phyloP scores from a whole-genome alignment of 768 basidiomycete species.

The Phanerochaete sordida region DNA sequence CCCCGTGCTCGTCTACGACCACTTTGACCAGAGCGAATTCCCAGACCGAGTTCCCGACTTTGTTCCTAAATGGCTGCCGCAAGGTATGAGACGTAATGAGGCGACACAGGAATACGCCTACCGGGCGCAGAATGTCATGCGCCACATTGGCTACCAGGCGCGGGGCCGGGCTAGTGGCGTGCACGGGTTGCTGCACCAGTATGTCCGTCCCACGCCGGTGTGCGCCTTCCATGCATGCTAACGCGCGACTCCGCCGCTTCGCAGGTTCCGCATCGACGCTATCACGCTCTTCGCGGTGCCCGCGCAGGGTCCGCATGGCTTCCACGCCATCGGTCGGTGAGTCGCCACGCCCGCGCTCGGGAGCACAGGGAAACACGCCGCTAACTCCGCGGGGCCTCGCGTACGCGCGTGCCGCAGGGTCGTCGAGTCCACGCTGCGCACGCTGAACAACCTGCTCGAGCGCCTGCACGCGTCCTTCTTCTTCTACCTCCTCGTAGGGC shows the following conservation, averaged over 20 bases:
- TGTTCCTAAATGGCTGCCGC: conserved; percentile 46
- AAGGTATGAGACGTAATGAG: conserved; percentile 35
- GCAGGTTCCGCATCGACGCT: conserved; percentile 90
- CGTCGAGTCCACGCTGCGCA: conserved; percentile 84
- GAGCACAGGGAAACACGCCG: background rate
- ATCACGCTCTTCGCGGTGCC: conserved; percentile 88
- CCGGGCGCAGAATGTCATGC: conserved; percentile 62
- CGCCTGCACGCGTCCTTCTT: conserved; percentile 97
- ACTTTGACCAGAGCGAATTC: conserved; percentile 49
- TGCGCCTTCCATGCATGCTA: background rate
- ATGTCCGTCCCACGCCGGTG: conserved; percentile 17
- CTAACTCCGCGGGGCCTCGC: background rate
- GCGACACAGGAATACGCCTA: conserved; percentile 50
- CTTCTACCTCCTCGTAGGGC: conserved; percentile 79
- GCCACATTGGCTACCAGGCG: conserved; percentile 72
- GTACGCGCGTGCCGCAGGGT: conserved; percentile 40
- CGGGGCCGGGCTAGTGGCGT: conserved; percentile 81
- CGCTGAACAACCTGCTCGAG: conserved; percentile 92
- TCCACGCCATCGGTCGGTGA: conserved; percentile 87
- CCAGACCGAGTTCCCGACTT: conserved; percentile 25
- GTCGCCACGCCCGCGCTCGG: conserved; percentile 18
- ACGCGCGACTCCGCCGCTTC: background rate
- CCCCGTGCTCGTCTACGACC: conserved; percentile 79
- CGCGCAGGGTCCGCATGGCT: conserved; percentile 90
- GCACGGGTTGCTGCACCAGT: conserved; percentile 90